Percentiles rank a stretch among this genome's conserved stretches.
phyloP scores from a whole-genome alignment of 352 stramenopile genomes.

The Phytopythium mirpurense region DNA sequence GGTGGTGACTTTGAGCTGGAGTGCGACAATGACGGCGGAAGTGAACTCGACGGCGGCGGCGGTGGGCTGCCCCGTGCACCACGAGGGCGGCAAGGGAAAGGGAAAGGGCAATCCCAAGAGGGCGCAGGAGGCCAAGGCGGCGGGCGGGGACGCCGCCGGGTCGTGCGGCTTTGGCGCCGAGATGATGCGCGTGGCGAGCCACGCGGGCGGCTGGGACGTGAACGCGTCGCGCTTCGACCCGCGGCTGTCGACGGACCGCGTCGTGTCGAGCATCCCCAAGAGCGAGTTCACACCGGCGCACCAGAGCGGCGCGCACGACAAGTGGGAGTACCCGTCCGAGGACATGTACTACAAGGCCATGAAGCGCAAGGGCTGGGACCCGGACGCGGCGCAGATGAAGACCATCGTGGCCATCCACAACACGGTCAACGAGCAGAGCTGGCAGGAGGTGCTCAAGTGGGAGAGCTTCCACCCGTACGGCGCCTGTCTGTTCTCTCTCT shows the following conservation, averaged over 20 bases:
- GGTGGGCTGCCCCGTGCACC: slow-evolving; percentile 39
- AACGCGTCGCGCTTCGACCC: slow-evolving; percentile 16
- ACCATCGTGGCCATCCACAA: slow-evolving; percentile 98
- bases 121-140: slow-evolving; percentile 4
- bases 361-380: slow-evolving; percentile 94
- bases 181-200: slow-evolving; percentile 47
- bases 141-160: slow-evolving; percentile 12
- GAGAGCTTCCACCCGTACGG: slow-evolving; percentile 67
- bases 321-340: slow-evolving; percentile 97
- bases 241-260: slow-evolving; percentile 79
- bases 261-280: slow-evolving; percentile 94
- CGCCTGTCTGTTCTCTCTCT: too few species aligned
- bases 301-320: slow-evolving; percentile 39
- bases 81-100: slow-evolving; percentile 13
- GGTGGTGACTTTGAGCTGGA: background rate
- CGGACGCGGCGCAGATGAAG: slow-evolving; percentile 90
- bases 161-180: slow-evolving; percentile 46
- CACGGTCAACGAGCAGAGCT: slow-evolving; percentile 96
- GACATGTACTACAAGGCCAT: slow-evolving; percentile 98
- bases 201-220: slow-evolving; percentile 35
- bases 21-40: slow-evolving; percentile 53
- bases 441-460: slow-evolving; percentile 91
- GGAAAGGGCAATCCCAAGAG: slow-evolving; percentile 10
- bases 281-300: slow-evolving; percentile 70
- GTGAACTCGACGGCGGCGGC: slow-evolving; percentile 58